These are phyloP conservation scores for Colletotrichum higginsianum DNA, from an alignment of 2,329 filamentous ascomycete species.

Conservation along the genomic window DNA sequence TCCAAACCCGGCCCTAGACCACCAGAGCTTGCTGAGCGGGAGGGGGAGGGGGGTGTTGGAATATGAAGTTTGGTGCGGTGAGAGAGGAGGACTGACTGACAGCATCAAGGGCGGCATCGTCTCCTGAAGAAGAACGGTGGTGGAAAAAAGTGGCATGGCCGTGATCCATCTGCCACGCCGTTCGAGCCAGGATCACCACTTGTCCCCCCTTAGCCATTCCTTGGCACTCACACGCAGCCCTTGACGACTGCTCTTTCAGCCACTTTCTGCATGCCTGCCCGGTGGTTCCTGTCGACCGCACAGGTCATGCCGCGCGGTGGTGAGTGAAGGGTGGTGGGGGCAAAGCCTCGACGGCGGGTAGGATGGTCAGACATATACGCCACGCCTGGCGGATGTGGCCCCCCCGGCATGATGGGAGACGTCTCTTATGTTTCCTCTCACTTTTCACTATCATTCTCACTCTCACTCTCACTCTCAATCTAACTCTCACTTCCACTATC, in stretches of 20 bases:
- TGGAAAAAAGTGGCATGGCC: not conserved
- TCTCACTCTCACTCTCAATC: too few species aligned
- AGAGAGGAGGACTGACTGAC: not conserved
- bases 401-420: conserved; percentile 11
- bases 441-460: conserved; percentile 33
- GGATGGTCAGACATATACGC: conserved; percentile 26
- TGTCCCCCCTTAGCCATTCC: conserved; percentile 20
- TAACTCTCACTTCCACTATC: too few species aligned
- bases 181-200: conserved; percentile 14
- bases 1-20: not conserved
- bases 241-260: conserved; percentile 5
- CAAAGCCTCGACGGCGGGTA: conserved; percentile 17
- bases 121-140: conserved; percentile 14
- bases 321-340: conserved; percentile 6
- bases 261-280: conserved; percentile 23
- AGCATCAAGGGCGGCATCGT: conserved; percentile 18
- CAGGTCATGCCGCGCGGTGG: conserved; percentile 31
- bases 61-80: not conserved
- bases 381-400: conserved; percentile 28
- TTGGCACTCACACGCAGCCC: conserved; percentile 19
- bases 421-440: conserved; percentile 21
- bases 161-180: conserved; percentile 12
- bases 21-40: too few species aligned
- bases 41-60: not conserved
- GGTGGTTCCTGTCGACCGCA: conserved; percentile 21